Evolutionary conservation across 139 green algal species (phyloP).

Genomic region (Astrephomene gubernaculifera): DNA sequence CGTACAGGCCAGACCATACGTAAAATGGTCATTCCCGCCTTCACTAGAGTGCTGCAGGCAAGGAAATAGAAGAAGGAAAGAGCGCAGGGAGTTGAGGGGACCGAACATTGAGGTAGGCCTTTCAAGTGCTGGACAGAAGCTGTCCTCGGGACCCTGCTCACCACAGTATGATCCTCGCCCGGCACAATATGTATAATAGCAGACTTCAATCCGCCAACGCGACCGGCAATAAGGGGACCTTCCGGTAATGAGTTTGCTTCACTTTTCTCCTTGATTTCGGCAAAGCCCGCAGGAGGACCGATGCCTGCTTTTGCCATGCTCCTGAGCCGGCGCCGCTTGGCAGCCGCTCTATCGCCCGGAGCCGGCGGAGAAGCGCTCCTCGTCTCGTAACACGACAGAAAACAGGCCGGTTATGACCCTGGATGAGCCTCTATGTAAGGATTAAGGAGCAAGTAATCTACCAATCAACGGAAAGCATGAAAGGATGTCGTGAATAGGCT

Average conservation of each 20-base stretch:
- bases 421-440: too few species aligned
- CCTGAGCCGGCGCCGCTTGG: slow-evolving; percentile 20
- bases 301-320: slow-evolving; percentile 31
- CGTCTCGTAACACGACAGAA: slow-evolving; percentile 7
- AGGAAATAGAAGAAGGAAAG: background rate
- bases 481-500: too few species aligned
- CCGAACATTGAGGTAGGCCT: background rate
- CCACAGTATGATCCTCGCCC: slow-evolving; percentile 40
- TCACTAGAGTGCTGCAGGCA: slow-evolving; percentile 39
- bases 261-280: background rate
- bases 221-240: background rate
- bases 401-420: background rate
- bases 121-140: background rate
- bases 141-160: too few species aligned
- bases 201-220: slow-evolving; percentile 6
- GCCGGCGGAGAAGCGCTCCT: slow-evolving; percentile 1
- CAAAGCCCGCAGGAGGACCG: background rate
- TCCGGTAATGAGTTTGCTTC: slow-evolving; percentile 12
- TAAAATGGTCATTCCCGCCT: slow-evolving; percentile 27
- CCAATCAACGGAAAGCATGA: too few species aligned
- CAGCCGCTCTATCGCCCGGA: slow-evolving; percentile 23
- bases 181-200: slow-evolving; percentile 39
- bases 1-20: slow-evolving; percentile 27
- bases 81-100: background rate
- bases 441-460: too few species aligned